A percentile compares a stretch with the other conserved stretches of the same genome.
phyloP scores from a whole-genome alignment of 225 moss, liverwort and hornwort species.

The Marchantia polymorpha region DNA sequence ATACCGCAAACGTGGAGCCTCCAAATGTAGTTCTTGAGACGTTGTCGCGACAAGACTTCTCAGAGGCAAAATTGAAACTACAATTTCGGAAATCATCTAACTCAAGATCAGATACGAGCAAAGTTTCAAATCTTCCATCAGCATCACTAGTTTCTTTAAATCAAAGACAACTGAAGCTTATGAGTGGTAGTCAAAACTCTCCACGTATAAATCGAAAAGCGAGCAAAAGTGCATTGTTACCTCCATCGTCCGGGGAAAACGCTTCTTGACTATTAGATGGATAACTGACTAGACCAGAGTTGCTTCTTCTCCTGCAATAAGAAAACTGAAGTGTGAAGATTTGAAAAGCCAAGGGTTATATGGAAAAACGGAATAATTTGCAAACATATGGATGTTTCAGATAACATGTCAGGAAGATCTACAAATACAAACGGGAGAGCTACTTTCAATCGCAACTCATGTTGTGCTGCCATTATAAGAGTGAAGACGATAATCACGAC shows the following conservation, averaged over 20 bases:
- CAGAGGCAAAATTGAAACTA: too few species aligned
- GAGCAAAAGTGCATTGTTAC: neutral
- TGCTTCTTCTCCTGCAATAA: conserved; percentile 34
- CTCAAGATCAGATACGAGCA: too few species aligned
- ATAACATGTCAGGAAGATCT: too few species aligned
- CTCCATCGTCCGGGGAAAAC: conserved; percentile 63
- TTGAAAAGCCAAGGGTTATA: too few species aligned
- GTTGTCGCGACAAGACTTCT: too few species aligned
- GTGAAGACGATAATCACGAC: too few species aligned
- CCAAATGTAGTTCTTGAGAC: too few species aligned
- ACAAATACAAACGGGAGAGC: neutral
- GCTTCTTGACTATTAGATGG: conserved; percentile 58
- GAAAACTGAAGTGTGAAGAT: neutral
- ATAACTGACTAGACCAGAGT: conserved; percentile 63
- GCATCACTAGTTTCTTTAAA: too few species aligned
- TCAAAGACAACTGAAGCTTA: neutral
- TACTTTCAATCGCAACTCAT: neutral
- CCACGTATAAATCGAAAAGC: neutral
- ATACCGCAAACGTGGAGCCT: neutral
- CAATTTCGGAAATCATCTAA: neutral
- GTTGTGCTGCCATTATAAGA: neutral
- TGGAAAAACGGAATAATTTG: too few species aligned
- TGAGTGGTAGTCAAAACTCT: neutral
- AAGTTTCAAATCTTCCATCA: too few species aligned
- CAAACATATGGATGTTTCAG: too few species aligned